phyloP scores from a whole-genome alignment of 257 asterid genomes.

The Fraxinus anomala region DNA sequence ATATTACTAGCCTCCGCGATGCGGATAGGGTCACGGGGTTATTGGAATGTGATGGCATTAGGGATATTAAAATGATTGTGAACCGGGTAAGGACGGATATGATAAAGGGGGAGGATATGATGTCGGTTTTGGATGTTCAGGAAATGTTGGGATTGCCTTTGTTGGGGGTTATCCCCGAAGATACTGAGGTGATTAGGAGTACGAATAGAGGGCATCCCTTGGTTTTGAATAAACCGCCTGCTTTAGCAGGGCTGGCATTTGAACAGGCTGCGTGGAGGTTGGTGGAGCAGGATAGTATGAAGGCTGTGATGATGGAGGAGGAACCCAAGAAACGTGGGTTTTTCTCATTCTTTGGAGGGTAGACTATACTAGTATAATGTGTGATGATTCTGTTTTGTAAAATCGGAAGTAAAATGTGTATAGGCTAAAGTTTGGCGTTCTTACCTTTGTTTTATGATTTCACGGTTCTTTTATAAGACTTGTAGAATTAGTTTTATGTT shows the following conservation, averaged over 20 bases:
- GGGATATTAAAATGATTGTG: constrained; percentile 56
- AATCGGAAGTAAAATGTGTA: constrained; percentile 35
- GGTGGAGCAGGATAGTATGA: constrained; percentile 98
- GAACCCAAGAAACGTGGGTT: constrained; percentile 92
- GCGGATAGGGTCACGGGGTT: constrained; percentile 56
- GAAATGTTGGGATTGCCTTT: constrained; percentile 91
- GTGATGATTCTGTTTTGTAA: background rate
- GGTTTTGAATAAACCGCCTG: constrained; percentile 93
- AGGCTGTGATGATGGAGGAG: constrained; percentile 92
- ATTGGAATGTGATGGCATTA: constrained; percentile 53
- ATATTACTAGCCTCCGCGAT: constrained; percentile 49
- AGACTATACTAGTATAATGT: constrained; percentile 16
- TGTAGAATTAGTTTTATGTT: constrained; percentile 25
- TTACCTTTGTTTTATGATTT: constrained; percentile 31
- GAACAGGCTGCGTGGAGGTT: constrained; percentile 99
- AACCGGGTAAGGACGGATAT: constrained; percentile 57
- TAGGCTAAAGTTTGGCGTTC: constrained; percentile 34
- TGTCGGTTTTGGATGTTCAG: constrained; percentile 81
- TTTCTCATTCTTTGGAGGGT: constrained; percentile 87
- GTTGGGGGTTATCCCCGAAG: constrained; percentile 92
- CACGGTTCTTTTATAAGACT: constrained; percentile 18
- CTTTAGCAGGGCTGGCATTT: constrained; percentile 88
- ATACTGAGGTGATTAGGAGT: constrained; percentile 88
- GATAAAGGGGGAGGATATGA: constrained; percentile 58
- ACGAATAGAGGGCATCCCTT: constrained; percentile 85